Percentiles rank a stretch among this genome's conserved stretches.
phyloP scores from a whole-genome alignment of 371 early-diverging fungal species.

The Syncephalastrum racemosum region DNA sequence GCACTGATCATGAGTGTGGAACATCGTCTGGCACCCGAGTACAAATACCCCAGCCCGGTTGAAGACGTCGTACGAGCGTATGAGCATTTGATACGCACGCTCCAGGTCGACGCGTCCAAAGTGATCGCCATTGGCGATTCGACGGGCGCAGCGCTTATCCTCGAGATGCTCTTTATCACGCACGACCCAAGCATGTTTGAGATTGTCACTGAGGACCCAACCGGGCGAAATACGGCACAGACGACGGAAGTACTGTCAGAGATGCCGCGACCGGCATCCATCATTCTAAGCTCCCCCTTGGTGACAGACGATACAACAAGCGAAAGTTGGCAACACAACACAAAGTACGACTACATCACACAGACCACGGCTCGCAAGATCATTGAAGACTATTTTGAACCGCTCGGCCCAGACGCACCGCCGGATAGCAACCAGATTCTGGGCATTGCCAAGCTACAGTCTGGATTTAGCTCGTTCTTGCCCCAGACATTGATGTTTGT shows the following conservation, averaged over 20 bases:
- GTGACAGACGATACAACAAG: conserved; percentile 47
- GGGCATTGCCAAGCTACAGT: conserved; percentile 42
- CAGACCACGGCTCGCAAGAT: conserved; percentile 51
- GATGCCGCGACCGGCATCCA: conserved; percentile 46
- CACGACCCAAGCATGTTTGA: conserved; percentile 52
- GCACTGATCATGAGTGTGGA: conserved; percentile 48
- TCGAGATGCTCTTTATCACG: conserved; percentile 50
- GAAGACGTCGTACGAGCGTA: conserved; percentile 50
- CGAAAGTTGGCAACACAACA: conserved; percentile 41
- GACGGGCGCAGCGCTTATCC: conserved; percentile 40
- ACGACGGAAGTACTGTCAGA: conserved; percentile 15
- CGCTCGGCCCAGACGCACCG: conserved; percentile 9
- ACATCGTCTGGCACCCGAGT: conserved; percentile 49
- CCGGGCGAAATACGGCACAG: conserved; percentile 6
- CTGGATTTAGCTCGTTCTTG: conserved; percentile 40
- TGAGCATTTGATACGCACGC: conserved; percentile 28
- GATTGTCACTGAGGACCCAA: conserved; percentile 34
- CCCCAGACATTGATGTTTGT: conserved; percentile 41
- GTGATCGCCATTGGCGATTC: conserved; percentile 42
- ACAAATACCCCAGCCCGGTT: conserved; percentile 45
- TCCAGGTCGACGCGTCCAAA: conserved; percentile 30
- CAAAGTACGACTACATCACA: conserved; percentile 47
- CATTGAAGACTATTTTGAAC: conserved; percentile 44
- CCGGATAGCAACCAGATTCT: conserved; percentile 26
- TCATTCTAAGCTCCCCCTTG: conserved; percentile 42